Evolutionary conservation across 2,329 filamentous ascomycete genomes (phyloP), one percentile per base, ranked within the genome.

Genomic region (Penicillium sp.): DNA sequence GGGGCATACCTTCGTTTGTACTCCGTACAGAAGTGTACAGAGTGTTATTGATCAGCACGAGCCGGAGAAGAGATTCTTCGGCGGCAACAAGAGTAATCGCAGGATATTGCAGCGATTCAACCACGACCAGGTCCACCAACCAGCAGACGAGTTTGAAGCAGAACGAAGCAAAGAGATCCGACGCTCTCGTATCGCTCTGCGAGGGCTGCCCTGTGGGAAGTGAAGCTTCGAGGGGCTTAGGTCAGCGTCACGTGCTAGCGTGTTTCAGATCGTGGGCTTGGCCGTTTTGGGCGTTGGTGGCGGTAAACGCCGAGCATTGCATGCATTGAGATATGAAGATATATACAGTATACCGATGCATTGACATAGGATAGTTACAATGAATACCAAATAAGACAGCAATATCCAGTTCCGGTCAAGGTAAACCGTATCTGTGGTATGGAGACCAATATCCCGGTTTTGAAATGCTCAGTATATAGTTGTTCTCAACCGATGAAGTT

Each of bases 251-350:
- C 68, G 70, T 72, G 70, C 54, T 56, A 70, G 69, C 60, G 71
- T 68, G 71, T 73, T 73, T 73, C 70, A 73, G 65, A 59, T 66
- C 48, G 49, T 20, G 57, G 47, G 61, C 67, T 58, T 65, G 61
- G 57, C 67, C 62, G 28, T 38, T 45, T 63, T 56, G 42, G 66
- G 52, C 35, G 45, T 42, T 3, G 28, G 39, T 51, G 34, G 47
- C 28, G 15, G 20, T 43, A 17, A n/a, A 22, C 12, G 17, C 28
- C 8, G 15, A 31, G 11, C 22, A 49, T 28, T 31, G 7, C 28
- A 7, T 31, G 28, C 28, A 31, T 31, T 31, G 28, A 8, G 28
- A 31, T 1, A 31, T 31, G 28, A 31, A 31, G 6, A 31, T 31
- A 5, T 2, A 20, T 20, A 20, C 20, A 20, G 20, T 20, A 20